Evolutionary conservation across 163 green algal species (phyloP).

Genomic region (Scenedesmus sp.): DNA sequence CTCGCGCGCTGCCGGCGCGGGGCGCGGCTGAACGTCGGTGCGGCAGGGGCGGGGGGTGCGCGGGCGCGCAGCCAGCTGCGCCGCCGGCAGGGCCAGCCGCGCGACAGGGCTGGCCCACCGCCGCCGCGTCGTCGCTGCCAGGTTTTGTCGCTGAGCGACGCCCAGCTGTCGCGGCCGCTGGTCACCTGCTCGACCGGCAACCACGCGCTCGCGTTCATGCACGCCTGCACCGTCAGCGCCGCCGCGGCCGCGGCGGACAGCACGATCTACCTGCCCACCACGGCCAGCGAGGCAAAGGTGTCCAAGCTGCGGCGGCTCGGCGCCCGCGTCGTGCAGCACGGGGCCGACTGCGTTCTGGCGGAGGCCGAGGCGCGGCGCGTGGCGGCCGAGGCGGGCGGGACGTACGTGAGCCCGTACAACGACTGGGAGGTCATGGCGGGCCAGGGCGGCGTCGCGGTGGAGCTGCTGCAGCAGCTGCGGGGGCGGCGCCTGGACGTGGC

Average conservation of each 20-base stretch:
- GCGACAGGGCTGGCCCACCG: too few relatives aligned
- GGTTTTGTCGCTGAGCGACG: constrained; percentile 47
- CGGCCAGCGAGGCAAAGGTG: constrained; percentile 56
- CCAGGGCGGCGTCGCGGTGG: constrained; percentile 68
- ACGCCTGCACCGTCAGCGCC: constrained; percentile 43
- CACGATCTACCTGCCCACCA: constrained; percentile 64
- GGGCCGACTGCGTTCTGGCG: constrained; percentile 59
- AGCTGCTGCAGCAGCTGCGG: constrained; percentile 63
- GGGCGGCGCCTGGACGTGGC: constrained; percentile 49
- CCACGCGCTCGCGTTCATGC: constrained; percentile 70
- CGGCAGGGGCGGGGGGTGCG: not conserved
- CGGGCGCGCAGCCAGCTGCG: not conserved
- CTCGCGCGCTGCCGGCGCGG: too few relatives aligned
- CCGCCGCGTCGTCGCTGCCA: too few relatives aligned
- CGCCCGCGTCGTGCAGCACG: constrained; percentile 47
- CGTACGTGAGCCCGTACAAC: constrained; percentile 77
- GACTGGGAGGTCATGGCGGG: constrained; percentile 68
- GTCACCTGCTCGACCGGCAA: constrained; percentile 75
- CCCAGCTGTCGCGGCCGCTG: constrained; percentile 49
- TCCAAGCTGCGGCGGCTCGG: constrained; percentile 49
- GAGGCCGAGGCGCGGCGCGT: constrained; percentile 55
- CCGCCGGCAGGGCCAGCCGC: not conserved
- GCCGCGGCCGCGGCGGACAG: constrained; percentile 5
- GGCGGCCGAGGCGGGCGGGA: constrained; percentile 40
- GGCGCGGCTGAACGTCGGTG: too few relatives aligned